These are phyloP conservation scores for Cyclanthera cordifolia DNA, from an alignment of 306 rosid species.

Conservation along the genomic window DNA sequence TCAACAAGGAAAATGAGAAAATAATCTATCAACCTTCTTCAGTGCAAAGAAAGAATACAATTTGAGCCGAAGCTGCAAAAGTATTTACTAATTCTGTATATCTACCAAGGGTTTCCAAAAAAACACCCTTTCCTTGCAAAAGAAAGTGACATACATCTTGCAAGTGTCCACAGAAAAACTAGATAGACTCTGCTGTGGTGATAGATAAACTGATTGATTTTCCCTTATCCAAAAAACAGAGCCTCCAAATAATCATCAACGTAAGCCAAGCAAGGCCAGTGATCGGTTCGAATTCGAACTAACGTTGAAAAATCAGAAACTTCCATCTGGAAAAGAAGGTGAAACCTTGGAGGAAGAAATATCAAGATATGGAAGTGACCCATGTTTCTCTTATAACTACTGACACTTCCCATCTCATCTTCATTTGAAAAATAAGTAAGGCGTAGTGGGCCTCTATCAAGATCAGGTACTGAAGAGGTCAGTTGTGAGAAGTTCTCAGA, in stretches of 20 bases:
- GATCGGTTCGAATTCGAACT: conserved; percentile 85
- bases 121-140: background rate
- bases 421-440: conserved; percentile 54
- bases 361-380: conserved; percentile 63
- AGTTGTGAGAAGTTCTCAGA: conserved; percentile 32
- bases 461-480: conserved; percentile 22
- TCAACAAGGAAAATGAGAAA: background rate
- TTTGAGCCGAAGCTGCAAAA: background rate
- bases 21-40: background rate
- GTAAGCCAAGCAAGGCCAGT: conserved; percentile 97
- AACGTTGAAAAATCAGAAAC: conserved; percentile 75
- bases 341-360: conserved; percentile 92
- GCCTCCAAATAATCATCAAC: conserved; percentile 95
- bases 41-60: background rate
- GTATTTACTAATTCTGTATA: conserved; percentile 4
- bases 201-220: background rate
- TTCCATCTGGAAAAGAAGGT: conserved; percentile 94
- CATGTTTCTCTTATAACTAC: conserved; percentile 40
- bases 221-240: conserved; percentile 47
- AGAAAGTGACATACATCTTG: conserved; percentile 1
- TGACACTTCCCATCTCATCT: conserved; percentile 34
- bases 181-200: background rate
- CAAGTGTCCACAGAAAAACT: background rate
- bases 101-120: conserved; percentile 10
- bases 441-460: conserved; percentile 49